Evolutionary conservation across 2,329 filamentous ascomycete species (phyloP).

Genomic region (Neospermospora avenae): DNA sequence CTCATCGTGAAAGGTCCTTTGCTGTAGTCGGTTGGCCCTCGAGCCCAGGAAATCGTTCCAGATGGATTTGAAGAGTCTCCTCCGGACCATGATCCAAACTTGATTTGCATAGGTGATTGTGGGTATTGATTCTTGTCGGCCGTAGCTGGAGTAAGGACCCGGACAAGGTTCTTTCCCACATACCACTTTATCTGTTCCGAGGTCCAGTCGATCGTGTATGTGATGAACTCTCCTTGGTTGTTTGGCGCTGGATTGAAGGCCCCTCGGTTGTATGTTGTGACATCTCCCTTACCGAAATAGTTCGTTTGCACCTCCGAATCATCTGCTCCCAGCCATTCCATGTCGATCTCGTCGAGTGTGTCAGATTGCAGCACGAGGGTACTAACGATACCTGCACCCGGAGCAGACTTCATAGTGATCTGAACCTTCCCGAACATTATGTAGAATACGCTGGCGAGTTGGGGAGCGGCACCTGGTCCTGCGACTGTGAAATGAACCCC

Average conservation of each 20-base stretch:
- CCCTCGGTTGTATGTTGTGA: conserved; percentile 81
- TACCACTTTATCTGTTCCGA: conserved; percentile 80
- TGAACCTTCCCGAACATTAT: conserved; percentile 98
- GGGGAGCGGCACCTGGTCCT: conserved; percentile 76
- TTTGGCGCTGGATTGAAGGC: conserved; percentile 67
- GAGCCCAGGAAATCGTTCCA: conserved; percentile 88
- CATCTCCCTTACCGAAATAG: conserved; percentile 93
- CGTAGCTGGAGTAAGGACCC: conserved; percentile 67
- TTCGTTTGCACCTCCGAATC: conserved; percentile 83
- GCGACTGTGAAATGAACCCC: conserved; percentile 80
- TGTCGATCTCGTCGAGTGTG: conserved; percentile 91
- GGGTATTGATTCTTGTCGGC: conserved; percentile 77
- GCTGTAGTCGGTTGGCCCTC: conserved; percentile 79
- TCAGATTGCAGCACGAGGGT: conserved; percentile 90
- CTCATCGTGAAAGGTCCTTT: conserved; percentile 83
- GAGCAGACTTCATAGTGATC: conserved; percentile 78
- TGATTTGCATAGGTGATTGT: conserved; percentile 93
- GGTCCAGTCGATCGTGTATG: conserved; percentile 91
- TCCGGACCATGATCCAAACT: conserved; percentile 88
- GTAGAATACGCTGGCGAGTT: conserved; percentile 88
- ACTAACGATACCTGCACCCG: conserved; percentile 89
- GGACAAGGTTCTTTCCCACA: conserved; percentile 73
- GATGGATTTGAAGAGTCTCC: conserved; percentile 72
- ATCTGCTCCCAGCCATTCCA: conserved; percentile 89
- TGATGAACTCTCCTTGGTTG: conserved; percentile 76